Conservation (phyloP, 78 protist species). For the Dictyostelium purpureum region DNA sequence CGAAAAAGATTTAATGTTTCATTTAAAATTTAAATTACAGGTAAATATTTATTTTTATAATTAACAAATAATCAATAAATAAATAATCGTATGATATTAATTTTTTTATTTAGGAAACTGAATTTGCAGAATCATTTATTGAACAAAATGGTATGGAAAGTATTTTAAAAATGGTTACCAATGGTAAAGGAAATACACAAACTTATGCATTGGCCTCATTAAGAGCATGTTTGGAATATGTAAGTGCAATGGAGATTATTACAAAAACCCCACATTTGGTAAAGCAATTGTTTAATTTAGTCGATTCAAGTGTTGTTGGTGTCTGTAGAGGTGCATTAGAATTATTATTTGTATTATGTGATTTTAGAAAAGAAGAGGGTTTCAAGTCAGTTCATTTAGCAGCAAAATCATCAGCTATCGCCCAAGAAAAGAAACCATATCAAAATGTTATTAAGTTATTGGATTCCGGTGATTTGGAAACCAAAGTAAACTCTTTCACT, state of each 20-base stretch:
- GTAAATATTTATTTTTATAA: not conserved
- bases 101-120: conserved; percentile 32
- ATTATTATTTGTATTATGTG: conserved; percentile 59
- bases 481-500: conserved; percentile 64
- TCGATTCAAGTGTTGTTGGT: conserved; percentile 61
- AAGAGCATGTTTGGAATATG: conserved; percentile 71
- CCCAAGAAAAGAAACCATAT: conserved; percentile 3
- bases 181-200: conserved; percentile 57
- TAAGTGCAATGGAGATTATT: conserved; percentile 71
- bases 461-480: conserved; percentile 64
- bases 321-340: conserved; percentile 67
- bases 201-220: conserved; percentile 65
- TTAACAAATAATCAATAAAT: too few relatives aligned
- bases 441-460: conserved; percentile 21
- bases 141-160: conserved; percentile 73
- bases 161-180: conserved; percentile 43
- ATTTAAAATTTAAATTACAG: conserved; percentile 67
- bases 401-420: conserved; percentile 36
- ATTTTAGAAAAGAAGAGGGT: conserved; percentile 59
- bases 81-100: too few relatives aligned
- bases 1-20: conserved; percentile 63
- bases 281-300: conserved; percentile 46
- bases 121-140: conserved; percentile 77
- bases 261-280: conserved; percentile 65
- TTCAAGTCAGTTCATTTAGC: conserved; percentile 66